Percentiles rank a stretch among this genome's conserved stretches.
phyloP scores from a whole-genome alignment of 805 yeast genomes.

The Barnettozyma californica region DNA sequence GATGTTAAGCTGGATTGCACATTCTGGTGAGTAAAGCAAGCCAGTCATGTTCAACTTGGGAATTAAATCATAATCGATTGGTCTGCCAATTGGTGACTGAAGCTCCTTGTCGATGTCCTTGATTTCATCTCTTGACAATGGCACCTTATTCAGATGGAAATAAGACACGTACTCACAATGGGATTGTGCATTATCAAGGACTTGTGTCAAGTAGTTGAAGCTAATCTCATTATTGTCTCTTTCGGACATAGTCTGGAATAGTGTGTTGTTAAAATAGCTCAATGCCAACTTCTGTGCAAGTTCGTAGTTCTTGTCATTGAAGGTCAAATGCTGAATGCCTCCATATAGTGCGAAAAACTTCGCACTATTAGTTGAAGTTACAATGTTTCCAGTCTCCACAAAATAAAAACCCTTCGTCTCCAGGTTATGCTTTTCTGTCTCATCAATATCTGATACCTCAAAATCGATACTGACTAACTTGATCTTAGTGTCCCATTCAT shows the following conservation, averaged over 20 bases:
- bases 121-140: conserved; percentile 46
- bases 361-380: conserved; percentile 55
- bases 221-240: conserved; percentile 20
- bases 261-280: conserved; percentile 39
- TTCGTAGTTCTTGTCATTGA: conserved; percentile 38
- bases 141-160: conserved; percentile 64
- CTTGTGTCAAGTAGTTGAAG: conserved; percentile 20
- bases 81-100: conserved; percentile 70
- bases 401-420: conserved; percentile 59
- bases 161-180: conserved; percentile 70
- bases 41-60: conserved; percentile 58
- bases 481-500: conserved; percentile 32
- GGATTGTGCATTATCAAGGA: conserved; percentile 28
- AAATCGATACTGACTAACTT: conserved; percentile 33
- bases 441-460: conserved; percentile 38
- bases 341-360: conserved; percentile 60
- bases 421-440: conserved; percentile 44
- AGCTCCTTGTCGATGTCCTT: conserved; percentile 68
- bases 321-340: conserved; percentile 48
- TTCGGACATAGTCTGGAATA: conserved; percentile 11
- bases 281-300: conserved; percentile 39
- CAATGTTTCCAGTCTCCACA: conserved; percentile 56
- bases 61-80: conserved; percentile 42
- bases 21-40: conserved; percentile 80
- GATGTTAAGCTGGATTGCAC: conserved; percentile 54